A percentile compares a stretch with the other conserved stretches of the same genome.
These are phyloP conservation scores for Rhodotorula mucilaginosa DNA, from an alignment of 1,284 basidiomycete genomes.

Conservation along the genomic window DNA sequence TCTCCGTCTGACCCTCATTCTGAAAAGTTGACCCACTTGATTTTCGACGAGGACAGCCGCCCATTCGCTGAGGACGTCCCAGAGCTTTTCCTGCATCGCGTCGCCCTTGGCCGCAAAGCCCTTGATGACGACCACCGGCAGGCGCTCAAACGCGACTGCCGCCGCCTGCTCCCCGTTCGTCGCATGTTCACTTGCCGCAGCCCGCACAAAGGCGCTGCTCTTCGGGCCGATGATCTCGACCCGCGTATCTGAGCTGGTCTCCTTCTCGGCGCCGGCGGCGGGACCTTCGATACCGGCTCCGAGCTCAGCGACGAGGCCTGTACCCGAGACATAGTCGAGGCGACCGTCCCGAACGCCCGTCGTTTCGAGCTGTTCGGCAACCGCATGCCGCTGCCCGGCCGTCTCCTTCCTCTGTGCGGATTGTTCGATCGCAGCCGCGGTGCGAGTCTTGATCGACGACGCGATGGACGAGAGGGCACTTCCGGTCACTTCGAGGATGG, in stretches of 20 bases:
- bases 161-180: constrained; percentile 1
- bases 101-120: constrained; percentile 65
- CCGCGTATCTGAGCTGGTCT: not conserved
- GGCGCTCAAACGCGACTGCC: constrained; percentile 57
- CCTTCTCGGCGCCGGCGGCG: constrained; percentile 9
- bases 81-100: constrained; percentile 66
- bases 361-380: constrained; percentile 35
- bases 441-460: constrained; percentile 2
- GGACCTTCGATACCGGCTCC: constrained; percentile 52
- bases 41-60: constrained; percentile 75
- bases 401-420: constrained; percentile 4
- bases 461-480: constrained; percentile 58
- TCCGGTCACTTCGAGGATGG: constrained; percentile 77
- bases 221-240: constrained; percentile 31
- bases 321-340: constrained; percentile 74
- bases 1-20: not conserved
- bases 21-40: constrained; percentile 55
- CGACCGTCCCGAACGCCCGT: constrained; percentile 62
- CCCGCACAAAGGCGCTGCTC: constrained; percentile 15
- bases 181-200: not conserved
- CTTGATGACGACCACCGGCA: constrained; percentile 67
- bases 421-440: constrained; percentile 5
- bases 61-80: constrained; percentile 80
- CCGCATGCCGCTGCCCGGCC: constrained; percentile 35
- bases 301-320: constrained; percentile 76